A percentile compares a stretch with the other conserved stretches of the same genome.
phyloP scores from a whole-genome alignment of 352 stramenopile genomes.

The Discostella stelligera region DNA sequence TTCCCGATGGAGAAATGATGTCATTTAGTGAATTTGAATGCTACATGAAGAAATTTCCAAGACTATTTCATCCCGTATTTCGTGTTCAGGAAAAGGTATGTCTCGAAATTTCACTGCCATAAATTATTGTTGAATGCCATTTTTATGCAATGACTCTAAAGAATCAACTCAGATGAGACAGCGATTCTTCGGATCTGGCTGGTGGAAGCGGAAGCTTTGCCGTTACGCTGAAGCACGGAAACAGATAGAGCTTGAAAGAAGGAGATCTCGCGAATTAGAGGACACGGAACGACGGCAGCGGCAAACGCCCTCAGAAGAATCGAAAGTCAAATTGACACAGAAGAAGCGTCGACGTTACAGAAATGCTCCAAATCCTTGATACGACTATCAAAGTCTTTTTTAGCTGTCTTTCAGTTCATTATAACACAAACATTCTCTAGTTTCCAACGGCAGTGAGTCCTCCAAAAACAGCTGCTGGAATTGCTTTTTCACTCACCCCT shows the following conservation, averaged over 20 bases:
- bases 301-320: conserved; percentile 27
- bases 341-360: conserved; percentile 12
- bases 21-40: conserved; percentile 30
- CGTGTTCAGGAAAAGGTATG: conserved; percentile 44
- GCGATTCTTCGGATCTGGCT: conserved; percentile 34
- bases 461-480: conserved; percentile 82
- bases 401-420: no score
- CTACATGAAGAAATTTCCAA: conserved; percentile 28
- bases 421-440: background rate
- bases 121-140: conserved; percentile 4
- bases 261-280: conserved; percentile 13
- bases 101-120: background rate
- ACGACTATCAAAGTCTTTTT: no score
- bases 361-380: conserved; percentile 5
- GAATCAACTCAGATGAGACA: conserved; percentile 26
- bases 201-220: conserved; percentile 46
- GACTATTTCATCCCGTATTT: conserved; percentile 50
- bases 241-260: conserved; percentile 23
- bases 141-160: background rate
- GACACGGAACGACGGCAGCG: conserved; percentile 23
- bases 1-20: conserved; percentile 34
- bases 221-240: conserved; percentile 30
- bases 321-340: conserved; percentile 19
- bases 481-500: conserved; percentile 66
- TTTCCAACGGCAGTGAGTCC: conserved; percentile 47